phyloP scores from a whole-genome alignment of 441 rosid genomes.

The Codiaeum variegatum region DNA sequence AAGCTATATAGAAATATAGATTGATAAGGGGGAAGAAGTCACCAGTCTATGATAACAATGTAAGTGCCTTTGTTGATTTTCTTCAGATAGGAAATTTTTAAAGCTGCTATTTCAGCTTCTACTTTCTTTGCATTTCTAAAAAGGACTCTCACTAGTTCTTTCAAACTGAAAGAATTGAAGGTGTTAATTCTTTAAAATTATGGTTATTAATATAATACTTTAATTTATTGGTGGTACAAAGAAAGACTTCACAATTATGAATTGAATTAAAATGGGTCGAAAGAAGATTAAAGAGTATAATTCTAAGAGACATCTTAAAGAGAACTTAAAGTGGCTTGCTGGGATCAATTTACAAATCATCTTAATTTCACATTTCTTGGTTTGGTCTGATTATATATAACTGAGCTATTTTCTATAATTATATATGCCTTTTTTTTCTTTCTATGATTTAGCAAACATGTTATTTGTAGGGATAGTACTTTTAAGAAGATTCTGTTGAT shows the following conservation, averaged over 20 bases:
- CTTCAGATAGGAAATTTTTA: constrained; percentile 84
- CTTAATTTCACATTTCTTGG: no score
- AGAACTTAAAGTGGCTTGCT: constrained; percentile 74
- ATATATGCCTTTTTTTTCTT: no score
- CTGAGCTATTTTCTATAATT: no score
- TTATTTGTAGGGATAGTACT: no score
- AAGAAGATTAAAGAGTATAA: constrained; percentile 97
- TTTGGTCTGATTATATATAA: no score
- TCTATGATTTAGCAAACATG: no score
- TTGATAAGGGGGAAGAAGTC: constrained; percentile 24
- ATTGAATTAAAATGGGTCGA: constrained; percentile 53
- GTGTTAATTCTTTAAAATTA: constrained; percentile 1
- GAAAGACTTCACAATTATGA: no score
- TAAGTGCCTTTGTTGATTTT: constrained; percentile 72
- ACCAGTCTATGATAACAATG: constrained; percentile 83
- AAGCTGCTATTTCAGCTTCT: constrained; percentile 85
- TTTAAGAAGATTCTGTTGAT: no score
- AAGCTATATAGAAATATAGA: background rate
- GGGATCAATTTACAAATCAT: constrained; percentile 58
- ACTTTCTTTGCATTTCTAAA: constrained; percentile 64
- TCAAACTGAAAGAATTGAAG: constrained; percentile 44
- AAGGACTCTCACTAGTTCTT: constrained; percentile 67
- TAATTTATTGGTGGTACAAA: no score
- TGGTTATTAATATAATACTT: no score
- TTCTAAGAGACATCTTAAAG: constrained; percentile 77